Evolutionary conservation across 768 basidiomycete genomes (phyloP), one percentile per base, ranked within the genome.

Genomic region (Lentinus tigrinus): DNA sequence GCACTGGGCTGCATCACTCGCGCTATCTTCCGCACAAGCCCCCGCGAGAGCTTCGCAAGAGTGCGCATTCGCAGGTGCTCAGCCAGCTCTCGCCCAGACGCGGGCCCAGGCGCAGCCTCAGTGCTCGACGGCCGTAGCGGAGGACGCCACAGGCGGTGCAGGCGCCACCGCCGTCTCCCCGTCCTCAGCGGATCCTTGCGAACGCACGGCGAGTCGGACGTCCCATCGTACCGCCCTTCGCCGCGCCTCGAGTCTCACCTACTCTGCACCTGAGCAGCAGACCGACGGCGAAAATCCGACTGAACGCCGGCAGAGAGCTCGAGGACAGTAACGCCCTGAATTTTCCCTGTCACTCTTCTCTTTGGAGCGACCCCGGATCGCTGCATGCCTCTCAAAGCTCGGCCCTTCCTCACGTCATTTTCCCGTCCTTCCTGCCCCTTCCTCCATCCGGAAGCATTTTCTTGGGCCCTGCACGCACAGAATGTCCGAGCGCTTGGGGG

Each of bases 211-310:
- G 47, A 47, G 9, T 16, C 31, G 42, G 52, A 36, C 47, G 31
- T 59, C 47, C 47, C 58, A 44, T 47, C 16, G 39, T 48, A 36
- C 47, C 48, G 53, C 53, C 26, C 58, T 53, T 38, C 57, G 51
- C 44, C 48, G 48, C 44, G 37, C 13, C 19, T 44, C 34, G 44
- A 49, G 28, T 44, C 31, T 24, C 23, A 19, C 42, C 31, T n/a
- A n/a, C 28, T 23, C 31, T 26, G 37, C 31, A 31, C 26, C 39
- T 4, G 16, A 47, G 24, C 37, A n/a, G 46, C 23, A 19, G 10
- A 47, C 39, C 50, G 58, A 59, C 58, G 58, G 49, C 58, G 58
- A 54, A 49, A 38, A 49, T 37, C 52, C 52, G 58, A 54, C 42
- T 54, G 58, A 54, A 59, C 58, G 52, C 58, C 58, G 58, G 47